phyloP scores from a whole-genome alignment of 805 yeast species.

The Suhomyces canberraensis region DNA sequence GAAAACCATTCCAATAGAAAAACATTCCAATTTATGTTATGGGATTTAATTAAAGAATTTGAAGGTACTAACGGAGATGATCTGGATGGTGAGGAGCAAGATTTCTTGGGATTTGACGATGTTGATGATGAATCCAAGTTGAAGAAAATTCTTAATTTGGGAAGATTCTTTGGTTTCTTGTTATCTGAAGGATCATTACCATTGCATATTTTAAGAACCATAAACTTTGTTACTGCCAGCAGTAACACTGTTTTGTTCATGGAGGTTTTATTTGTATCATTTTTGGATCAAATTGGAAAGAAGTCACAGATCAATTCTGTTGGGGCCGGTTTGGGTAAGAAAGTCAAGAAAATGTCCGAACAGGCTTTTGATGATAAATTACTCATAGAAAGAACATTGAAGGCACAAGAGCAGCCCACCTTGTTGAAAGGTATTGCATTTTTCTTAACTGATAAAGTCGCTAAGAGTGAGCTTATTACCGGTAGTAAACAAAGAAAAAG shows the following conservation, averaged over 20 bases:
- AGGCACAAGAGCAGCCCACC: conserved; percentile 55
- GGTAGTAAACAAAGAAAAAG: conserved; percentile 56
- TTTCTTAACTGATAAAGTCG: conserved; percentile 49
- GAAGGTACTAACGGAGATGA: conserved; percentile 46
- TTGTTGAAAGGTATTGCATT: conserved; percentile 65
- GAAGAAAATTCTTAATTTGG: conserved; percentile 64
- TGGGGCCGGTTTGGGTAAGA: conserved; percentile 41
- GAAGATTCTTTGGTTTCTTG: conserved; percentile 75
- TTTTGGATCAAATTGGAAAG: conserved; percentile 63
- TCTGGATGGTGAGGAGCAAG: conserved; percentile 39
- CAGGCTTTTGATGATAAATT: conserved; percentile 46
- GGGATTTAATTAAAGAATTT: conserved; percentile 79
- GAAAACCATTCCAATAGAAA: conserved; percentile 72
- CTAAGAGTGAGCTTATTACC: conserved; percentile 44
- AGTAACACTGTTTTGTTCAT: conserved; percentile 64
- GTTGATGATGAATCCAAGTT: conserved; percentile 54
- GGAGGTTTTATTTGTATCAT: conserved; percentile 68
- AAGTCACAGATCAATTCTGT: conserved; percentile 50
- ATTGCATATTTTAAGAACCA: conserved; percentile 66
- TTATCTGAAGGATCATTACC: conserved; percentile 73
- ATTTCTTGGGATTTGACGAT: conserved; percentile 35
- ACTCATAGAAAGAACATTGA: conserved; percentile 47
- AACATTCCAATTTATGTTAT: conserved; percentile 81
- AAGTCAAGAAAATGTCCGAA: conserved; percentile 25
- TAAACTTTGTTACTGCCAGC: conserved; percentile 68